phyloP scores from a whole-genome alignment of 1,139 yeast species.

The Sugiyamaella pinicola region DNA sequence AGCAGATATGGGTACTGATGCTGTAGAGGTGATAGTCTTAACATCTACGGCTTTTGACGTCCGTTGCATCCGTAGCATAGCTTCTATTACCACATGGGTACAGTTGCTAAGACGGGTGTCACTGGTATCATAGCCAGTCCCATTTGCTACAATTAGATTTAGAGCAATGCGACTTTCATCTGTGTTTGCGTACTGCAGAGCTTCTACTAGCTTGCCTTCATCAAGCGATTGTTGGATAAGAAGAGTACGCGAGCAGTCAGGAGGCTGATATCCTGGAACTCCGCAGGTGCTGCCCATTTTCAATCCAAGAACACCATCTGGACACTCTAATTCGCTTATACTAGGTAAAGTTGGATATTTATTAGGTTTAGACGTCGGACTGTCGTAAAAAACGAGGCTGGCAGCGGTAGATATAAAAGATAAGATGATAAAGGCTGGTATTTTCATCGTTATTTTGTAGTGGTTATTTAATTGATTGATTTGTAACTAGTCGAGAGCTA shows the following conservation, averaged over 20 bases:
- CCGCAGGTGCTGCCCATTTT: conserved; percentile 11
- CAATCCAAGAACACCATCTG: conserved; percentile 14
- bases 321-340: conserved; percentile 16
- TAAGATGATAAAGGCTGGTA: not conserved
- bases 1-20: not conserved
- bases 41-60: not conserved
- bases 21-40: not conserved
- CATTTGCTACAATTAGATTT: conserved; percentile 1
- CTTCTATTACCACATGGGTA: conserved; percentile 12
- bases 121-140: conserved; percentile 2
- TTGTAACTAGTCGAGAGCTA: not conserved
- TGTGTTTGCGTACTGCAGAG: conserved; percentile 14
- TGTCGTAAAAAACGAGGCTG: conserved; percentile 5
- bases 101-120: conserved; percentile 15
- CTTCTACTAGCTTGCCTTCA: conserved; percentile 12
- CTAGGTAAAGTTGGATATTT: not conserved
- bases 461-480: not conserved
- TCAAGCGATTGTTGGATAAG: conserved; percentile 12
- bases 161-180: conserved; percentile 10
- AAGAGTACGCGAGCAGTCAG: conserved; percentile 3
- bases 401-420: not conserved
- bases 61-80: conserved; percentile 9
- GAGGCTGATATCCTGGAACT: conserved; percentile 1
- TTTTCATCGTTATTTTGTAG: not conserved
- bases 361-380: not conserved